A percentile compares a stretch with the other conserved stretches of the same genome.
Evolutionary conservation across 179 eudicot genomes (phyloP).

Genomic region (Carnegiea gigantea): DNA sequence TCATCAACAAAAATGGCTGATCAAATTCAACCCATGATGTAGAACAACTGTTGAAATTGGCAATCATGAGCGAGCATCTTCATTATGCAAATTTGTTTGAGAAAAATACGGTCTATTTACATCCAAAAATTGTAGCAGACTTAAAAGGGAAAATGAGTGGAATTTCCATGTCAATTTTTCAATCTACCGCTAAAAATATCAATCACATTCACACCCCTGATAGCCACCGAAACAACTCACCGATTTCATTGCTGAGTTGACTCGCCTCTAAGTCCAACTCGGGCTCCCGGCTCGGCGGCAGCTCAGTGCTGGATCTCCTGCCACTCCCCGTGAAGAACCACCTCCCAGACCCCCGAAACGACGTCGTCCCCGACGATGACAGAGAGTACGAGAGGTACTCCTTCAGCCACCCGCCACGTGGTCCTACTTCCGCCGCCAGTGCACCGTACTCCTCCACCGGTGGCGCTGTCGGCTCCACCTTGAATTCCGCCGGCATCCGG

Average conservation of each 20-base stretch:
- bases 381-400: constrained; percentile 57
- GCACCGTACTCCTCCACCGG: constrained; percentile 15
- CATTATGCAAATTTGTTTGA: background rate
- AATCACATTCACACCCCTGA: constrained; percentile 55
- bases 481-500: constrained; percentile 34
- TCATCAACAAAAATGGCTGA: too few species aligned
- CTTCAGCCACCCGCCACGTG: constrained; percentile 64
- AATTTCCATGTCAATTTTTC: background rate
- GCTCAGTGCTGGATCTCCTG: constrained; percentile 41
- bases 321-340: constrained; percentile 72
- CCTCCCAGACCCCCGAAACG: constrained; percentile 75
- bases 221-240: constrained; percentile 82
- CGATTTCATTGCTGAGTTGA: constrained; percentile 72
- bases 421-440: constrained; percentile 52
- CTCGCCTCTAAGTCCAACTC: constrained; percentile 57
- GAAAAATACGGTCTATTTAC: constrained; percentile 14
- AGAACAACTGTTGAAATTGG: background rate
- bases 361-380: constrained; percentile 47
- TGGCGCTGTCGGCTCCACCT: constrained; percentile 24
- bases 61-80: background rate
- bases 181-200: background rate
- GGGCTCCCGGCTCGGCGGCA: constrained; percentile 28
- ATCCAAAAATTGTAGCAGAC: constrained; percentile 13
- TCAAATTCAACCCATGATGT: background rate
- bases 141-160: background rate